Evolutionary conservation across 768 basidiomycete species (phyloP).

Genomic region (Paxillus ammoniavirescens): DNA sequence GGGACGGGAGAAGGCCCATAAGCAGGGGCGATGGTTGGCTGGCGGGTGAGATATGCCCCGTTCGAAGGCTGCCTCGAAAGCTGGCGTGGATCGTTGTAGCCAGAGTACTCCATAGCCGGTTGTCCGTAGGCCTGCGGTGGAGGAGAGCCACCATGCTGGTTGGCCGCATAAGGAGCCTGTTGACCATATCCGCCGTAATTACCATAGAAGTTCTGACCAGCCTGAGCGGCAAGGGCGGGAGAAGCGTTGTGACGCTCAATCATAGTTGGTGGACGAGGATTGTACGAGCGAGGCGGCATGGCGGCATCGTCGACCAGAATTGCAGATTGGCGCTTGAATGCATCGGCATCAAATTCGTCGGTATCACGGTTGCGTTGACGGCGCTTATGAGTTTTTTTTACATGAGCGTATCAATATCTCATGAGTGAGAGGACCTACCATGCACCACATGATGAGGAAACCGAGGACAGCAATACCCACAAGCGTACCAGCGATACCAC

Average conservation of each 20-base stretch:
- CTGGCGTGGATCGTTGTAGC: conserved; percentile 27
- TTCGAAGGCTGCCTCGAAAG: conserved; percentile 21
- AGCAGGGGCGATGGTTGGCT: conserved; percentile 15
- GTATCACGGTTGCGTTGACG: conserved; percentile 36
- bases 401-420: conserved; percentile 4
- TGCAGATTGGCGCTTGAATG: conserved; percentile 66
- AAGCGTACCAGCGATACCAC: conserved; percentile 47
- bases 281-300: conserved; percentile 37
- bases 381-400: conserved; percentile 31
- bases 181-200: conserved; percentile 24
- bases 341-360: conserved; percentile 51
- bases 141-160: conserved; percentile 10
- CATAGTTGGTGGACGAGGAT: conserved; percentile 66
- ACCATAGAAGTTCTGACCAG: conserved; percentile 23
- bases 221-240: conserved; percentile 25
- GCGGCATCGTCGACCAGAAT: conserved; percentile 56
- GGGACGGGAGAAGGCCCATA: conserved; percentile 9
- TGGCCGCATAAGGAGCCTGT: conserved; percentile 15
- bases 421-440: conserved; percentile 35
- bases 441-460: conserved; percentile 44
- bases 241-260: conserved; percentile 46
- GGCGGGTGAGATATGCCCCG: conserved; percentile 18
- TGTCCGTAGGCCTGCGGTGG: conserved; percentile 24
- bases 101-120: conserved; percentile 16
- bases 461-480: conserved; percentile 38